A percentile compares a stretch with the other conserved stretches of the same genome.
phyloP scores from a whole-genome alignment of 163 green algal species.

The Scenedesmus sp. region DNA sequence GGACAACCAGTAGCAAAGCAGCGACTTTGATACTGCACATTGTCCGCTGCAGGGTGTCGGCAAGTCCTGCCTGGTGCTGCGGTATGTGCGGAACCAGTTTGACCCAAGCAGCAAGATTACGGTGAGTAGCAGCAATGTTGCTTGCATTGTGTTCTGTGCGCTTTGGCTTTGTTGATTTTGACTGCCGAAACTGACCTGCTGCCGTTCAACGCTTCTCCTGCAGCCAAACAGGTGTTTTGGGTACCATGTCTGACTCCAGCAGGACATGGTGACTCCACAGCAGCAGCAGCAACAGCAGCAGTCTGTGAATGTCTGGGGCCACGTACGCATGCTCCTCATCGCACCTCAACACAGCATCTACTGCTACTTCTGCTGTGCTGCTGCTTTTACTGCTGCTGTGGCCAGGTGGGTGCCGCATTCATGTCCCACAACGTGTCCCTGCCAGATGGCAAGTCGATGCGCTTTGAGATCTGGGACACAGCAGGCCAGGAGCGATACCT shows the following conservation, averaged over 20 bases:
- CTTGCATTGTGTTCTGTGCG: not conserved
- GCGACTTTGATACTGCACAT: not conserved
- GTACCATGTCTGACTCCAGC: not conserved
- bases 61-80: conserved; percentile 85
- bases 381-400: conserved; percentile 16
- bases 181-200: no score
- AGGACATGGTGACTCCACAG: not conserved
- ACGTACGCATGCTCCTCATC: not conserved
- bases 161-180: no score
- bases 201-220: no score
- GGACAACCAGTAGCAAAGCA: not conserved
- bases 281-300: conserved; percentile 16
- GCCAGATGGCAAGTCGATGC: conserved; percentile 72
- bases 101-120: conserved; percentile 77
- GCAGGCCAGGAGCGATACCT: conserved; percentile 87
- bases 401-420: conserved; percentile 77
- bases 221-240: no score
- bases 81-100: conserved; percentile 80
- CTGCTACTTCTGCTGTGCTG: not conserved
- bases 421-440: conserved; percentile 74
- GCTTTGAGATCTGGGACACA: conserved; percentile 86
- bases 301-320: not conserved
- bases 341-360: not conserved
- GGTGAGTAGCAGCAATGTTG: conserved; percentile 51
- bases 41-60: conserved; percentile 73